These are phyloP conservation scores for Lunularia cruciata DNA, from an alignment of 225 moss, liverwort and hornwort species.

Conservation along the genomic window DNA sequence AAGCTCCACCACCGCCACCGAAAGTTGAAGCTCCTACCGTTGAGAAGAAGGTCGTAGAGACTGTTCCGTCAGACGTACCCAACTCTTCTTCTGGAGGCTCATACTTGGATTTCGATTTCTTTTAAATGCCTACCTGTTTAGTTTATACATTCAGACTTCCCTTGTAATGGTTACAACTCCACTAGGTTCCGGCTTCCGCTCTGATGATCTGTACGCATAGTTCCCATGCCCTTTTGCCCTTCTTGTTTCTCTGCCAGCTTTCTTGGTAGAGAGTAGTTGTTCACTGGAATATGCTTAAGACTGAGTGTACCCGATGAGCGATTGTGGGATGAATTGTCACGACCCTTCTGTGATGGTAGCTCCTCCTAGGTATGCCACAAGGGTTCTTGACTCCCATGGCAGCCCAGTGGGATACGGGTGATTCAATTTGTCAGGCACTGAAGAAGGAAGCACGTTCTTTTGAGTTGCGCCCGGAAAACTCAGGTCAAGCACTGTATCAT, in stretches of 20 bases:
- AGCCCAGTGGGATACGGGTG: conserved; percentile 20
- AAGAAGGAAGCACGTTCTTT: conserved; percentile 5
- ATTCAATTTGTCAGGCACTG: conserved; percentile 11
- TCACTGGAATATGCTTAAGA: conserved; percentile 19
- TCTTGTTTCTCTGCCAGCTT: conserved; percentile 8
- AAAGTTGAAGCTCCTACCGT: conserved; percentile 31
- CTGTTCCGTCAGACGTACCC: conserved; percentile 22
- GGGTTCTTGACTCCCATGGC: conserved; percentile 36
- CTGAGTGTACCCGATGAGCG: conserved; percentile 15
- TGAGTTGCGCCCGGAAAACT: conserved; percentile 21
- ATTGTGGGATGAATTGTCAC: conserved; percentile 8
- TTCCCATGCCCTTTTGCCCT: conserved; percentile 7
- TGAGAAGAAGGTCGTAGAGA: conserved; percentile 37
- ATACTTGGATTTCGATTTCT: conserved; percentile 59
- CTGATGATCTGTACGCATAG: conserved; percentile 30
- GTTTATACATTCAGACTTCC: background rate
- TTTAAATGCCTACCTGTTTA: conserved; percentile 17
- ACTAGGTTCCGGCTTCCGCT: conserved; percentile 13
- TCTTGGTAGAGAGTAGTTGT: conserved; percentile 6
- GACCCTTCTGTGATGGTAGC: conserved; percentile 13
- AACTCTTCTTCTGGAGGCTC: conserved; percentile 50
- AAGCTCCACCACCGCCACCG: conserved; percentile 17
- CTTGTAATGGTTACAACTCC: conserved; percentile 7
- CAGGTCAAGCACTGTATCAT: conserved; percentile 41
- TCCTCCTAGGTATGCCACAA: conserved; percentile 27